These are phyloP conservation scores for Rutstroemia sp. DNA, from an alignment of 2,329 filamentous ascomycete species.

Conservation along the genomic window DNA sequence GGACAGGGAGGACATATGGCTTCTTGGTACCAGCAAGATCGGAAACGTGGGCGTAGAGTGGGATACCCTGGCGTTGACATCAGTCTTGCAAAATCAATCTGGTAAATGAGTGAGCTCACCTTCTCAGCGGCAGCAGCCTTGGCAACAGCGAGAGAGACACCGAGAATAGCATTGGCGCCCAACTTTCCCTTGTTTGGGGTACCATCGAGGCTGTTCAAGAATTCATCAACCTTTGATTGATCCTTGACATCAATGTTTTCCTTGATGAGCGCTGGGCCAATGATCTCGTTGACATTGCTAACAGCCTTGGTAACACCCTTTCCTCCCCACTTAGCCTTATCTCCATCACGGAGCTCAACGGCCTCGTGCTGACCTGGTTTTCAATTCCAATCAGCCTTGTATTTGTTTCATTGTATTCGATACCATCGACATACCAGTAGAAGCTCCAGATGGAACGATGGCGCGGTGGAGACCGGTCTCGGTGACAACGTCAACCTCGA, in stretches of 20 bases:
- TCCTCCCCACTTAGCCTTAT: constrained; percentile 78
- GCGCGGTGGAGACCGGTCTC: constrained; percentile 95
- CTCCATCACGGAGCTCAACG: constrained; percentile 83
- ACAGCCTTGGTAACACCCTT: constrained; percentile 86
- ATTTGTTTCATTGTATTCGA: constrained; percentile 11
- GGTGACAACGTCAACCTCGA: constrained; percentile 95
- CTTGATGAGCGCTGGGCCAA: constrained; percentile 76
- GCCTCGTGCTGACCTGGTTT: constrained; percentile 75
- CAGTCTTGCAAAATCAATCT: constrained; percentile 1
- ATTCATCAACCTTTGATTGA: constrained; percentile 75
- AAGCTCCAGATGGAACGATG: constrained; percentile 94
- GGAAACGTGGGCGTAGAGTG: constrained; percentile 82
- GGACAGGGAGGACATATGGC: constrained; percentile 82
- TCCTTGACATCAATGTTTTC: constrained; percentile 79
- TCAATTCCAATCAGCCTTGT: constrained; percentile 16
- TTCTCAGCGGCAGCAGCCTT: constrained; percentile 88
- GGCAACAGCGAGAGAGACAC: constrained; percentile 76
- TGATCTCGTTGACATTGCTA: constrained; percentile 74
- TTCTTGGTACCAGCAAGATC: constrained; percentile 86
- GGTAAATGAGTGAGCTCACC: constrained; percentile 33
- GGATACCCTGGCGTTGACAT: constrained; percentile 49
- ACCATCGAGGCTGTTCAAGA: constrained; percentile 79
- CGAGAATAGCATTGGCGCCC: constrained; percentile 82
- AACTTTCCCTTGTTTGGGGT: constrained; percentile 82
- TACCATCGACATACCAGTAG: constrained; percentile 61